Conservation (phyloP, 2,329 filamentous ascomycete genomes). For the Fusarium guadeloupense region DNA sequence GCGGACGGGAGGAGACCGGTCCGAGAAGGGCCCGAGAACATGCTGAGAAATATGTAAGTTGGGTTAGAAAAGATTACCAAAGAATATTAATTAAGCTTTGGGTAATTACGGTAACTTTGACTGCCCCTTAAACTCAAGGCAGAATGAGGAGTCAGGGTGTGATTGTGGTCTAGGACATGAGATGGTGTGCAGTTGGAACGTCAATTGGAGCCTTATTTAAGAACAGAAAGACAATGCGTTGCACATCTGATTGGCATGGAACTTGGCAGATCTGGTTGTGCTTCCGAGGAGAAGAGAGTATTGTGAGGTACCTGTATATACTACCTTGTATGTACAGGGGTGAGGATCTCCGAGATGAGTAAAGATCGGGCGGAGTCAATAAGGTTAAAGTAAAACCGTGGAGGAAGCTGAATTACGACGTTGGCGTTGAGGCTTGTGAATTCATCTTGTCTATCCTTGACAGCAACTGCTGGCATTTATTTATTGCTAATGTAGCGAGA, state of each 20-base stretch:
- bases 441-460: not conserved
- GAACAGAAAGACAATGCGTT: conserved; percentile 10
- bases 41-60: not conserved
- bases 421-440: not conserved
- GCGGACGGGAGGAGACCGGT: conserved; percentile 31
- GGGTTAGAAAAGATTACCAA: not conserved
- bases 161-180: not conserved
- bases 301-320: not conserved
- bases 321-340: not conserved
- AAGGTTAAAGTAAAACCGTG: conserved; percentile 1
- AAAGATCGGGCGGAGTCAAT: conserved; percentile 13
- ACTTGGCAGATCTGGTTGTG: too few relatives aligned
- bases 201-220: conserved; percentile 27
- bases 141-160: not conserved
- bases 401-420: conserved; percentile 4
- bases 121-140: conserved; percentile 1
- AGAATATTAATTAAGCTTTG: not conserved
- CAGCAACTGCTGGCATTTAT: not conserved
- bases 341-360: conserved; percentile 6
- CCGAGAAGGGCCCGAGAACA: conserved; percentile 35
- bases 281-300: too few relatives aligned
- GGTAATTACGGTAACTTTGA: conserved; percentile 4
- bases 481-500: too few relatives aligned
- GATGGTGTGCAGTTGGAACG: conserved; percentile 20
- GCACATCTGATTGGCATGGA: too few relatives aligned